Evolutionary conservation across 495 filamentous ascomycete genomes (phyloP).

Genomic region (Aspergillus saccharolyticus): DNA sequence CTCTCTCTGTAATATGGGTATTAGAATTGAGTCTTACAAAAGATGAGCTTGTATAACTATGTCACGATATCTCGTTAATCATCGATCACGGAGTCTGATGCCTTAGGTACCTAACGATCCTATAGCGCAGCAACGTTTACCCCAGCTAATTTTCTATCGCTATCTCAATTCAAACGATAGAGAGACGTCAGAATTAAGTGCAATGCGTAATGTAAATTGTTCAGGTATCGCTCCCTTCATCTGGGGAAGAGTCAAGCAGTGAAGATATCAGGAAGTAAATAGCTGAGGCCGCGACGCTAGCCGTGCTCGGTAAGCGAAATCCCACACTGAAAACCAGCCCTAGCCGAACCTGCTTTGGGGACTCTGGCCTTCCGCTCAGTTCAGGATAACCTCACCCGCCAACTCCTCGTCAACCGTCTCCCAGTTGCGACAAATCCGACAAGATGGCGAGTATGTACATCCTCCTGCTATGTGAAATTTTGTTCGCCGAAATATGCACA

Average conservation of each 20-base stretch:
- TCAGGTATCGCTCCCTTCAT: background rate
- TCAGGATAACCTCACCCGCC: constrained; percentile 26
- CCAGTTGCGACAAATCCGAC: constrained; percentile 43
- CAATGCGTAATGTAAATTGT: background rate
- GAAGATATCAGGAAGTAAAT: background rate
- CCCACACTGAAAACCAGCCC: constrained; percentile 41
- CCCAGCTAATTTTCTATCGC: background rate
- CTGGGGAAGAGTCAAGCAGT: background rate
- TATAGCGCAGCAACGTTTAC: background rate
- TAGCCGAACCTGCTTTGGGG: constrained; percentile 35
- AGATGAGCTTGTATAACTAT: background rate
- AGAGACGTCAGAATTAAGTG: background rate
- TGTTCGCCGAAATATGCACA: background rate
- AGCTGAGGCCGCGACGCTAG: constrained; percentile 11
- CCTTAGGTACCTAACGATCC: background rate
- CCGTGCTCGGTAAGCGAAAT: constrained; percentile 43
- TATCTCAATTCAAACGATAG: background rate
- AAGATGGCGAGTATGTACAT: constrained; percentile 49
- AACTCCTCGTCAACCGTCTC: constrained; percentile 29
- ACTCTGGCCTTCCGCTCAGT: constrained; percentile 22
- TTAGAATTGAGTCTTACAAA: too few relatives aligned
- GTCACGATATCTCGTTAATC: background rate
- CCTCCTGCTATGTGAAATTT: constrained; percentile 2
- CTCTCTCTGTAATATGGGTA: too few relatives aligned
- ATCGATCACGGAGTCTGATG: constrained; percentile 1